Evolutionary conservation across 2,329 filamentous ascomycete genomes (phyloP).

Genomic region (Elsinoe batatas): DNA sequence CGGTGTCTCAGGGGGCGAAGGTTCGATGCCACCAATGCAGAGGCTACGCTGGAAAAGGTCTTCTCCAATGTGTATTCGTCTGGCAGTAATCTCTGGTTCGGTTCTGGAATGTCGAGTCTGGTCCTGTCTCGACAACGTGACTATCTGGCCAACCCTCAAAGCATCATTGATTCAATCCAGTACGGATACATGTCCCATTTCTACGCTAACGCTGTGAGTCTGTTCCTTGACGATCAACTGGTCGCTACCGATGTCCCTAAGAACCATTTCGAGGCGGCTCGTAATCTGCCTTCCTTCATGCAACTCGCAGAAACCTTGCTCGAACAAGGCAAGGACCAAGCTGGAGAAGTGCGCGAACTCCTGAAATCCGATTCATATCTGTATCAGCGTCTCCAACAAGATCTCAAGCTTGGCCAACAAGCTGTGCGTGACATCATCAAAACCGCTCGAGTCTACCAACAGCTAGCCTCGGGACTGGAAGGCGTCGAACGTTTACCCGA

Average conservation of each 20-base stretch:
- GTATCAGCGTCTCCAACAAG: conserved; percentile 32
- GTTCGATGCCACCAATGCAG: conserved; percentile 67
- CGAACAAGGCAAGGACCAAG: conserved; percentile 20
- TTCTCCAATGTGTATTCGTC: conserved; percentile 56
- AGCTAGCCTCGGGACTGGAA: neutral
- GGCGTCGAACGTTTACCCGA: neutral
- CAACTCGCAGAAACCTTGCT: conserved; percentile 24
- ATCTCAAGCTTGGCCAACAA: conserved; percentile 28
- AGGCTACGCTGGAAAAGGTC: conserved; percentile 61
- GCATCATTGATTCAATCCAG: conserved; percentile 33
- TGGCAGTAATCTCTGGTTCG: conserved; percentile 51
- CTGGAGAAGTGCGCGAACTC: conserved; percentile 40
- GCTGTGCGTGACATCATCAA: neutral
- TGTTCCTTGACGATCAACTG: conserved; percentile 43
- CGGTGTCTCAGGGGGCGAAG: conserved; percentile 59
- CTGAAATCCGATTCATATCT: conserved; percentile 53
- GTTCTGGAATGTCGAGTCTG: conserved; percentile 51
- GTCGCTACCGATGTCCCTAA: conserved; percentile 37
- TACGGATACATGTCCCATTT: conserved; percentile 83
- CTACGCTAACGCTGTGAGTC: conserved; percentile 64
- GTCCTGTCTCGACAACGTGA: conserved; percentile 65
- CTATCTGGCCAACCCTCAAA: conserved; percentile 56
- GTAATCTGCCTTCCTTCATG: conserved; percentile 60
- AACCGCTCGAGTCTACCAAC: neutral
- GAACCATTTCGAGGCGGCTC: conserved; percentile 57